These are phyloP conservation scores for Canariomyces notabilis DNA, from an alignment of 2,329 filamentous ascomycete species.

Conservation along the genomic window DNA sequence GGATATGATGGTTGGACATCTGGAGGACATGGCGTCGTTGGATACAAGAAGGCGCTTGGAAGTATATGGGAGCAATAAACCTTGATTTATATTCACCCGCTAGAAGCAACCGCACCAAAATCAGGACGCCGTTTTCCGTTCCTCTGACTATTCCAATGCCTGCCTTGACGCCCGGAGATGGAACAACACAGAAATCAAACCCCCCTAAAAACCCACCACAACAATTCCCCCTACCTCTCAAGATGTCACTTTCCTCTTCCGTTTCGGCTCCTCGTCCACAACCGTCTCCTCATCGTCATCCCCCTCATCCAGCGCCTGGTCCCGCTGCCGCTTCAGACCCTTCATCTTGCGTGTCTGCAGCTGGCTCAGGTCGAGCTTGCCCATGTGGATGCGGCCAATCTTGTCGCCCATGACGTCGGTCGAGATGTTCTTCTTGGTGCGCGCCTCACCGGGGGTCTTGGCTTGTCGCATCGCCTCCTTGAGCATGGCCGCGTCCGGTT, in stretches of 20 bases:
- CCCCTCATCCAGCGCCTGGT: slow-evolving; percentile 50
- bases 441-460: slow-evolving; percentile 62
- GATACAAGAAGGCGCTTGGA: too few relatives aligned
- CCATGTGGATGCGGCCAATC: slow-evolving; percentile 86
- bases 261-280: slow-evolving; percentile 31
- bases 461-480: slow-evolving; percentile 90
- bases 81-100: neutral
- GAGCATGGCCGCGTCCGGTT: slow-evolving; percentile 71
- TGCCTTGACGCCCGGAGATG: neutral
- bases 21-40: too few relatives aligned
- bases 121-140: neutral
- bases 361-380: slow-evolving; percentile 79
- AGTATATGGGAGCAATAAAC: too few relatives aligned
- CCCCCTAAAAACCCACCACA: too few relatives aligned
- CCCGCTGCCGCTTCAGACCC: slow-evolving; percentile 81
- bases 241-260: slow-evolving; percentile 37
- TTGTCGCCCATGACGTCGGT: slow-evolving; percentile 94
- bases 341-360: slow-evolving; percentile 99
- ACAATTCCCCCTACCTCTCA: too few relatives aligned
- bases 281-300: slow-evolving; percentile 38
- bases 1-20: neutral
- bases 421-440: slow-evolving; percentile 92
- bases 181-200: slow-evolving; percentile 1
- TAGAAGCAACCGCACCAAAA: neutral
- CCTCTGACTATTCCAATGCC: neutral